Evolutionary conservation across 1,284 basidiomycete species (phyloP).

Genomic region (Cerrena zonata): DNA sequence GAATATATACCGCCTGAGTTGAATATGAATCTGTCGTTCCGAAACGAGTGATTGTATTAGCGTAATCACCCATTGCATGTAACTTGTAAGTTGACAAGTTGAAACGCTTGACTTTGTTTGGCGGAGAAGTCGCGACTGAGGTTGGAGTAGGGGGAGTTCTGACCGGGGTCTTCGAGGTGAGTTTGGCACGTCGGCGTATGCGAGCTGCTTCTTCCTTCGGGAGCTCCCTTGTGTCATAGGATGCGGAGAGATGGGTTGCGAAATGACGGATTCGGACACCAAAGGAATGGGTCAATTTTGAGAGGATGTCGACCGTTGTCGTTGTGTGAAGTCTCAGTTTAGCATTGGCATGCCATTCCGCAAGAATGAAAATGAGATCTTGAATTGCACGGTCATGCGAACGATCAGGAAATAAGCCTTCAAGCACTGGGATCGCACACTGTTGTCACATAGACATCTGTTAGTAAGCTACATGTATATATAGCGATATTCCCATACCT

Average conservation of each 20-base stretch:
- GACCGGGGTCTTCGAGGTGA: neutral
- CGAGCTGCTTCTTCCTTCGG: conserved; percentile 15
- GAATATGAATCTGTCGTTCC: conserved; percentile 22
- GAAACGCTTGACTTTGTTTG: conserved; percentile 2
- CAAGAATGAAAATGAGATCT: conserved; percentile 13
- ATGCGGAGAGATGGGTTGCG: conserved; percentile 5
- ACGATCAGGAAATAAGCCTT: conserved; percentile 28
- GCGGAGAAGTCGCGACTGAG: neutral
- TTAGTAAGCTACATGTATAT: neutral
- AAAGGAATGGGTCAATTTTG: conserved; percentile 12
- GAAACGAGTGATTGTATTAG: conserved; percentile 10
- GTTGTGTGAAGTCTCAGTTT: conserved; percentile 22
- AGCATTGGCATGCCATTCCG: conserved; percentile 21
- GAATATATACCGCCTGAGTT: conserved; percentile 19
- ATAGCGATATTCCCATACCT: neutral
- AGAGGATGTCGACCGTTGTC: conserved; percentile 14
- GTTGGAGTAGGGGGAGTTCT: neutral
- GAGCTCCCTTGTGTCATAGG: conserved; percentile 15
- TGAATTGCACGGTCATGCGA: conserved; percentile 16
- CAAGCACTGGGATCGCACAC: conserved; percentile 31
- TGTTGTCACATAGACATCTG: conserved; percentile 9
- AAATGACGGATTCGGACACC: conserved; percentile 16
- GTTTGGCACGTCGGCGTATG: neutral
- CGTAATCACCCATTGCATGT: conserved; percentile 20
- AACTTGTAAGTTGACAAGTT: conserved; percentile 19